Evolutionary conservation across 306 rosid species (phyloP), one percentile per base, ranked within the genome.

Genomic region (Dalbergia cochinchinensis): DNA sequence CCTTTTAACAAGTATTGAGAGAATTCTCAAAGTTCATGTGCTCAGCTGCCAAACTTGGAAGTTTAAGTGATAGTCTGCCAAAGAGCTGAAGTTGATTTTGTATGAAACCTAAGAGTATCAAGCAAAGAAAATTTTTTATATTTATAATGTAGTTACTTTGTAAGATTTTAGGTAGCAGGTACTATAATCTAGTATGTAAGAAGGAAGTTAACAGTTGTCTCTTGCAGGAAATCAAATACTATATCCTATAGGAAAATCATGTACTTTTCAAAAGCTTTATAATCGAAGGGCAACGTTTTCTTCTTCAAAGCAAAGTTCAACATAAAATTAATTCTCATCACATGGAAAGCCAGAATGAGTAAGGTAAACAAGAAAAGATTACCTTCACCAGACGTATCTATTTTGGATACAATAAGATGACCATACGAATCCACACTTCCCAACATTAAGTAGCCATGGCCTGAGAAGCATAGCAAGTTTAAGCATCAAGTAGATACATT

Each of bases 391-490:
- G 86, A 74, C 6, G 88, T 76, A 60, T 91, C 94, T 64, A 91
- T 77, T 87, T 92, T 92, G 64, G 98, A 92, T 57, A 94, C 97
- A 80, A 94, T 90, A 57, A 92, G 93, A 80, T 91, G 94, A 48
- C 98, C 98, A 55, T 85, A 89, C 9, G 96, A 87, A 87, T 94
- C 98, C 59, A 94, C 98, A 77, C 92, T 92, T 84, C 98, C 98
- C 88, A 94, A 79, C 74, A 91, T 62, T 69, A 88, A 75, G 83
- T 86, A 73, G 74, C 84, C 92, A 74, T 78, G 65, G 68, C 92
- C 98, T 94, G 85, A 66, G 85, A 83, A 79, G 14, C 73, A 58
- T 42, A 57, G 34, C 20, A 78, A 20, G 83, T 67, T 37, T 41
- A 63, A 72, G 72, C 41, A 78, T 45, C 69, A 10, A 63, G 44